These are phyloP conservation scores for Botryosphaeria dothidea DNA, from an alignment of 2,329 filamentous ascomycete genomes.

Conservation along the genomic window DNA sequence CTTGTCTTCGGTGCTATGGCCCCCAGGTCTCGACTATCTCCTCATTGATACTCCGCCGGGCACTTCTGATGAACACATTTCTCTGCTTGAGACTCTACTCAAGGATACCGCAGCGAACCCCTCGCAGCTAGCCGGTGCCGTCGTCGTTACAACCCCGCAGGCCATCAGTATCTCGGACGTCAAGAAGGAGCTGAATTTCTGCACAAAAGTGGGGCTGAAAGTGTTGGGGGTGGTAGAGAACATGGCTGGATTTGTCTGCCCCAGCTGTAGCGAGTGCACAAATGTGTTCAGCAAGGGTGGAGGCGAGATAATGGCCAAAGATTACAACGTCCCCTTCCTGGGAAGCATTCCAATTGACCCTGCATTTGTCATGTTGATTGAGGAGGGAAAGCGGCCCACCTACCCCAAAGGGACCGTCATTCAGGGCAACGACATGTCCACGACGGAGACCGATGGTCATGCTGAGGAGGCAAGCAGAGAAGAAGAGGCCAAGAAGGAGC, in stretches of 20 bases:
- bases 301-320: conserved; percentile 82
- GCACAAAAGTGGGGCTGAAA: conserved; percentile 75
- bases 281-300: conserved; percentile 93
- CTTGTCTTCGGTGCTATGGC: conserved; percentile 87
- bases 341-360: conserved; percentile 90
- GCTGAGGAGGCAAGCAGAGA: conserved; percentile 21
- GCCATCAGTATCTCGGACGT: conserved; percentile 93
- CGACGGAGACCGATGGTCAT: conserved; percentile 26
- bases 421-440: conserved; percentile 22
- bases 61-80: conserved; percentile 58
- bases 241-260: conserved; percentile 90
- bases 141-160: conserved; percentile 95
- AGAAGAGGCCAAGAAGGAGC: conserved; percentile 27
- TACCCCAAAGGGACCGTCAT: conserved; percentile 67
- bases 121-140: conserved; percentile 78
- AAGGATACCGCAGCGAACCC: conserved; percentile 41
- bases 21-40: conserved; percentile 78
- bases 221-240: conserved; percentile 94
- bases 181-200: conserved; percentile 93
- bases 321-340: conserved; percentile 81
- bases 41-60: conserved; percentile 95
- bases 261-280: conserved; percentile 76
- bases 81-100: conserved; percentile 55
- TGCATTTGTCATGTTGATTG: conserved; percentile 83
- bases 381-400: conserved; percentile 66